phyloP scores from a whole-genome alignment of 2,329 filamentous ascomycete species.

The Venturiaceae sp. region DNA sequence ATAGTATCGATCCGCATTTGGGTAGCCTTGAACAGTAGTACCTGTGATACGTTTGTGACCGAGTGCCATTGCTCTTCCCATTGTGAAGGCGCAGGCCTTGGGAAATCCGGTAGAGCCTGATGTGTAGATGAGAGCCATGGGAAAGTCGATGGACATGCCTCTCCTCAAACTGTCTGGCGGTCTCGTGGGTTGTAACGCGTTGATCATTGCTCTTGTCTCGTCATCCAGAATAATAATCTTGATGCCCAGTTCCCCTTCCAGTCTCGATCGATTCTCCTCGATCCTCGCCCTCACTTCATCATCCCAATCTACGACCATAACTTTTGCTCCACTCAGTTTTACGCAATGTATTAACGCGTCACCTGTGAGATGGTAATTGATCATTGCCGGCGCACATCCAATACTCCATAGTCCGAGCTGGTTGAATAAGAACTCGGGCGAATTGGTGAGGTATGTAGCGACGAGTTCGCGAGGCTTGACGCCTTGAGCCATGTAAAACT shows the following conservation, averaged over 20 bases:
- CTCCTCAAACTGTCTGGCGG: conserved; percentile 47
- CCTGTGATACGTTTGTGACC: conserved; percentile 25
- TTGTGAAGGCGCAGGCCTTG: conserved; percentile 57
- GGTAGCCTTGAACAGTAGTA: conserved; percentile 27
- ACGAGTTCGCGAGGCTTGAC: conserved; percentile 43
- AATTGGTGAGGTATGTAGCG: conserved; percentile 57
- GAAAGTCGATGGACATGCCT: conserved; percentile 40
- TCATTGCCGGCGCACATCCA: conserved; percentile 58
- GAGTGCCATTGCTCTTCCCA: conserved; percentile 33
- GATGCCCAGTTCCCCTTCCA: conserved; percentile 50
- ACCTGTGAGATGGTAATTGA: conserved; percentile 59
- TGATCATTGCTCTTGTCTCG: conserved; percentile 36
- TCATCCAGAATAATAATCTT: conserved; percentile 44
- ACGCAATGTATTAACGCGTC: conserved; percentile 58
- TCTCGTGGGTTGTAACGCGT: conserved; percentile 36
- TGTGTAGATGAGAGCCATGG: conserved; percentile 62
- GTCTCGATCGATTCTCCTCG: conserved; percentile 35
- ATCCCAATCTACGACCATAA: conserved; percentile 37
- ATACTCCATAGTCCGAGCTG: conserved; percentile 57
- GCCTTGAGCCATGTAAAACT: conserved; percentile 44
- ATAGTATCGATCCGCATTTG: conserved; percentile 54
- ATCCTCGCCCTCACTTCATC: conserved; percentile 45
- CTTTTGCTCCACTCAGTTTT: conserved; percentile 34
- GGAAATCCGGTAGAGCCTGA: conserved; percentile 68
- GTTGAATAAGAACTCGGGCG: conserved; percentile 55